These are phyloP conservation scores for baker's yeast (Saccharomyces cerevisiae) DNA, from an alignment of 805 yeast genomes.

Conservation along the genomic window DNA sequence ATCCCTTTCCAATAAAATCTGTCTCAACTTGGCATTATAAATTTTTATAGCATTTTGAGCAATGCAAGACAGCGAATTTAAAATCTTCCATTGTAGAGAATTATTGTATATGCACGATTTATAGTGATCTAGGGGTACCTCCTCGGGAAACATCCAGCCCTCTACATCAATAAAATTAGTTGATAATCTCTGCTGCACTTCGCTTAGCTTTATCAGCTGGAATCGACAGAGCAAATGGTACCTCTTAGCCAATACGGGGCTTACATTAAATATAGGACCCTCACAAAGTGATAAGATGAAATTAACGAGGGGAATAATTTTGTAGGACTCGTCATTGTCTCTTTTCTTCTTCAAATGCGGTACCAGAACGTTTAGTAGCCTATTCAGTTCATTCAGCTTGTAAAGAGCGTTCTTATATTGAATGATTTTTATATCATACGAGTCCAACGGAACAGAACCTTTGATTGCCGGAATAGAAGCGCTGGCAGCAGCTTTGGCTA, in stretches of 20 bases:
- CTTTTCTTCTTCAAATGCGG: slow-evolving; percentile 18
- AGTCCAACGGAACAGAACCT: slow-evolving; percentile 32
- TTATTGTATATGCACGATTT: slow-evolving; percentile 19
- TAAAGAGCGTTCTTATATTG: slow-evolving; percentile 49
- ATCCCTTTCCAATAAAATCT: slow-evolving; percentile 26
- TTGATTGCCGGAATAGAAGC: slow-evolving; percentile 29
- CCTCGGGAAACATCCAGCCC: slow-evolving; percentile 14
- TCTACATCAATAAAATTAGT: slow-evolving; percentile 16
- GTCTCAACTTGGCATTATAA: slow-evolving; percentile 27
- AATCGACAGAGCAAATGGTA: slow-evolving; percentile 30
- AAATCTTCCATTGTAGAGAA: slow-evolving; percentile 22
- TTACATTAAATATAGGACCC: slow-evolving; percentile 36
- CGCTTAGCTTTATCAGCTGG: slow-evolving; percentile 20
- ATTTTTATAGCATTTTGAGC: slow-evolving; percentile 24
- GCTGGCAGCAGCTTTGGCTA: slow-evolving; percentile 31
- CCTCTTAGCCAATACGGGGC: slow-evolving; percentile 34
- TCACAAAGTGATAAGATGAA: slow-evolving; percentile 31
- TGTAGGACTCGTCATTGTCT: slow-evolving; percentile 5
- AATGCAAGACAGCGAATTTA: slow-evolving; percentile 17
- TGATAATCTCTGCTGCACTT: slow-evolving; percentile 13
- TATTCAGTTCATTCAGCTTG: slow-evolving; percentile 36
- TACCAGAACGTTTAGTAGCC: slow-evolving; percentile 29
- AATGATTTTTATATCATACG: slow-evolving; percentile 47
- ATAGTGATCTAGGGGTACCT: slow-evolving; percentile 2
- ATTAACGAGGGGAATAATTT: slow-evolving; percentile 30